Evolutionary conservation across 2,329 filamentous ascomycete species (phyloP).

Genomic region (Emergomyces orientalis): DNA sequence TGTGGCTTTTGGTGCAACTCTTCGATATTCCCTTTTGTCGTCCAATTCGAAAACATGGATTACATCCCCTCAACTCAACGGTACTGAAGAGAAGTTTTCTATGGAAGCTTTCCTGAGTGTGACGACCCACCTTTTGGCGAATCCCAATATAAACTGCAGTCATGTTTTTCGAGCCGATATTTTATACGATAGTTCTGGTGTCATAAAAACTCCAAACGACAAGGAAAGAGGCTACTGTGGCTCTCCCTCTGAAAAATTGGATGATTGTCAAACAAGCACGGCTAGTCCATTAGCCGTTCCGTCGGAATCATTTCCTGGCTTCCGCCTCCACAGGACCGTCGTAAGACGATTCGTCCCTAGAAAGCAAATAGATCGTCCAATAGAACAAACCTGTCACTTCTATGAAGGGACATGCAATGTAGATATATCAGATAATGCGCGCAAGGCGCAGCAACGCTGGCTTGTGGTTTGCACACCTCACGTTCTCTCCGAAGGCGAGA

Average conservation of each 20-base stretch:
- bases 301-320: slow-evolving; percentile 22
- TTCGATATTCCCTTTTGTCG: slow-evolving; percentile 21
- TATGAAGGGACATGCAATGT: slow-evolving; percentile 35
- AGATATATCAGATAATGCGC: slow-evolving; percentile 26
- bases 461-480: slow-evolving; percentile 75
- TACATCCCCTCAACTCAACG: slow-evolving; percentile 26
- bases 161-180: slow-evolving; percentile 55
- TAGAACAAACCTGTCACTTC: slow-evolving; percentile 77
- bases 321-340: slow-evolving; percentile 51
- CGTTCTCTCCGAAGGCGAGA: slow-evolving; percentile 47
- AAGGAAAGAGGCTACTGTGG: slow-evolving; percentile 21
- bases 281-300: slow-evolving; percentile 14
- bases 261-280: slow-evolving; percentile 6
- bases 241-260: not conserved
- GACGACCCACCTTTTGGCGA: slow-evolving; percentile 40
- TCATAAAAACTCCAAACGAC: slow-evolving; percentile 25
- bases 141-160: slow-evolving; percentile 51
- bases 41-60: slow-evolving; percentile 22
- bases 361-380: slow-evolving; percentile 64
- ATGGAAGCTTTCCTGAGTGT: slow-evolving; percentile 37
- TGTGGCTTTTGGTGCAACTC: slow-evolving; percentile 18
- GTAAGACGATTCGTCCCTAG: slow-evolving; percentile 72
- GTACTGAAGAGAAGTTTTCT: slow-evolving; percentile 21
- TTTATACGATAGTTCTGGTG: slow-evolving; percentile 44
- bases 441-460: slow-evolving; percentile 11